Evolutionary conservation across 148 eudicot species (phyloP).

Genomic region (Rhododendron simsii): DNA sequence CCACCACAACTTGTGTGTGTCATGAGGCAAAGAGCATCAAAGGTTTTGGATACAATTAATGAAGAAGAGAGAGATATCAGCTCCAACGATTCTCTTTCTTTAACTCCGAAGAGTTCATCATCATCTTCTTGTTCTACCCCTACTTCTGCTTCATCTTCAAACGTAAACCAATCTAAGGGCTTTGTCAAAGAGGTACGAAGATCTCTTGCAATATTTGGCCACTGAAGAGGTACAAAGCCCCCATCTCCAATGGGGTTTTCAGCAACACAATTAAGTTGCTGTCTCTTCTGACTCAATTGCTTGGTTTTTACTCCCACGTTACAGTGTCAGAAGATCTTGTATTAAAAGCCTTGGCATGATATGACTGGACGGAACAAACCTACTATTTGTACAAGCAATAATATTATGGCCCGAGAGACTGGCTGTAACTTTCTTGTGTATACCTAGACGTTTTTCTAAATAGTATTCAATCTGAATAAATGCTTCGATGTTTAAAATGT

Average conservation of each 20-base stretch:
- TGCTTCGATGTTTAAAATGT: neutral
- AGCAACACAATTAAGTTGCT: neutral
- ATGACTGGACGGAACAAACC: neutral
- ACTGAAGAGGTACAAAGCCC: neutral
- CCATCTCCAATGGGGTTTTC: neutral
- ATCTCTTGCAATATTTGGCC: constrained; percentile 3
- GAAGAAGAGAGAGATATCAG: constrained; percentile 41
- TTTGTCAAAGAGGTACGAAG: neutral
- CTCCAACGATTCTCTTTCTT: neutral
- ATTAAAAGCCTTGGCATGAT: neutral
- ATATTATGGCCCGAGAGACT: neutral
- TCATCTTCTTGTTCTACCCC: constrained; percentile 5
- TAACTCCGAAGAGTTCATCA: neutral
- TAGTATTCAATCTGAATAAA: neutral
- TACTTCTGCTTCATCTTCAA: constrained; percentile 9
- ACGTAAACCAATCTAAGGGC: constrained; percentile 8
- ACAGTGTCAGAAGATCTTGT: neutral
- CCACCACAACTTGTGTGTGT: constrained; percentile 39
- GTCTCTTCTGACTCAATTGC: neutral
- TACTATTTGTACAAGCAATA: neutral
- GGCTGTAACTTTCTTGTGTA: neutral
- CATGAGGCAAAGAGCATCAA: constrained; percentile 34
- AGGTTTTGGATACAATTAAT: constrained; percentile 37
- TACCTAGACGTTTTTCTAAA: neutral
- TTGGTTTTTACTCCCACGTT: neutral